phyloP scores from a whole-genome alignment of 306 rosid genomes.

The Prunus fruticosa region DNA sequence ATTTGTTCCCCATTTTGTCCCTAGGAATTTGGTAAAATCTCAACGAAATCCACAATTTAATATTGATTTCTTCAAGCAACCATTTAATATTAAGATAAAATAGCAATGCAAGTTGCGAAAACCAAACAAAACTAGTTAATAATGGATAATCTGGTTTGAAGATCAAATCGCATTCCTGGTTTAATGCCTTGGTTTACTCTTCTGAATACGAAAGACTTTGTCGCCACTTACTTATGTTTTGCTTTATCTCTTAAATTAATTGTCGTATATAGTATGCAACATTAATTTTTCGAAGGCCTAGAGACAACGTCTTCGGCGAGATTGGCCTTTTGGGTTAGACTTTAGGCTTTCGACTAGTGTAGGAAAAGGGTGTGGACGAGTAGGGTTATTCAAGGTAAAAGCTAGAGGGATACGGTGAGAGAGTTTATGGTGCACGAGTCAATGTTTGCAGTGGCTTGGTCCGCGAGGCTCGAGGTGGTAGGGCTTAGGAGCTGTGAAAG shows the following conservation, averaged over 20 bases:
- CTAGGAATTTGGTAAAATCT: not conserved
- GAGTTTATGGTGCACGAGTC: too few relatives aligned
- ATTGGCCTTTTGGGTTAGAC: too few relatives aligned
- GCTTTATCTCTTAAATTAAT: not conserved
- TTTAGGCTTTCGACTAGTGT: too few relatives aligned
- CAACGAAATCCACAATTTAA: not conserved
- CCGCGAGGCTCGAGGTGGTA: too few relatives aligned
- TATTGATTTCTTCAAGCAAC: not conserved
- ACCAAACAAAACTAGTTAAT: not conserved
- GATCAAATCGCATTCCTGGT: not conserved
- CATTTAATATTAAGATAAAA: not conserved
- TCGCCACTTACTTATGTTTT: not conserved
- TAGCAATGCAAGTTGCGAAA: not conserved
- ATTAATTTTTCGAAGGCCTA: too few relatives aligned
- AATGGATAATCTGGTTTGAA: not conserved
- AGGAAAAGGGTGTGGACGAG: too few relatives aligned
- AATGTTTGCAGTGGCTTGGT: too few relatives aligned
- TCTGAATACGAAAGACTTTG: not conserved
- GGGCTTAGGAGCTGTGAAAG: too few relatives aligned
- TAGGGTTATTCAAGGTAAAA: too few relatives aligned
- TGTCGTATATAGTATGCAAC: not conserved
- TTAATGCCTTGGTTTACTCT: not conserved
- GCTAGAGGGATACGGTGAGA: too few relatives aligned
- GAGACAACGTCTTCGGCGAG: too few relatives aligned
- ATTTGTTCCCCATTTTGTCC: not conserved